phyloP scores from a whole-genome alignment of 2,329 filamentous ascomycete genomes.

The Mycocentrospora acerina region DNA sequence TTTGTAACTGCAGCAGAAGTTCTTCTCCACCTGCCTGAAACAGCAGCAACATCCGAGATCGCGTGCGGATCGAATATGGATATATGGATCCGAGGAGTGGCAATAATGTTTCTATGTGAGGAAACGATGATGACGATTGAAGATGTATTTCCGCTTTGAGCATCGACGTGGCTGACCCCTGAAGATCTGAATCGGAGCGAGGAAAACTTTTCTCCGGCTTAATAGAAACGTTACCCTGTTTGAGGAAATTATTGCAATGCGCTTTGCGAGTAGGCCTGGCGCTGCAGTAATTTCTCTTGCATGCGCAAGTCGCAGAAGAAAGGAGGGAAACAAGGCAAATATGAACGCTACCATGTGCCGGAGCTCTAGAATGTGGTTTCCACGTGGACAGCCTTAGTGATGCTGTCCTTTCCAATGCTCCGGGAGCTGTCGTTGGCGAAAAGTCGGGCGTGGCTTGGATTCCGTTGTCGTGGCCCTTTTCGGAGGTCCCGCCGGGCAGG shows the following conservation, averaged over 20 bases:
- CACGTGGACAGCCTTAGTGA: slow-evolving; percentile 32
- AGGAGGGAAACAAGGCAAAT: background rate
- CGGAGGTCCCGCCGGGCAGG: slow-evolving; percentile 17
- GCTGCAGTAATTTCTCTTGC: too few species aligned
- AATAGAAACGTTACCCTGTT: too few species aligned
- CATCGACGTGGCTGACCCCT: too few species aligned
- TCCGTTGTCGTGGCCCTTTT: slow-evolving; percentile 14
- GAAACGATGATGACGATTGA: too few species aligned
- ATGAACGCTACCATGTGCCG: slow-evolving; percentile 7
- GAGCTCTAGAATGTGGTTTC: slow-evolving; percentile 21
- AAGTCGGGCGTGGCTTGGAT: slow-evolving; percentile 15
- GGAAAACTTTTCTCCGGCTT: too few species aligned
- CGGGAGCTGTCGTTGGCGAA: slow-evolving; percentile 8
- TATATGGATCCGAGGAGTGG: background rate
- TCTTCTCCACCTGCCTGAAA: slow-evolving; percentile 25
- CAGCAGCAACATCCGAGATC: slow-evolving; percentile 8
- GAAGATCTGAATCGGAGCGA: too few species aligned
- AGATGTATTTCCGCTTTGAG: too few species aligned
- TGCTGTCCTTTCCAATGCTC: slow-evolving; percentile 3
- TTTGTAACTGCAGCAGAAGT: slow-evolving; percentile 16
- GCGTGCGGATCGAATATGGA: too few species aligned
- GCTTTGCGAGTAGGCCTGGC: too few species aligned
- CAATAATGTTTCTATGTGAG: background rate
- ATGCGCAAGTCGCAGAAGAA: too few species aligned
- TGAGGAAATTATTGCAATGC: too few species aligned